Percentiles rank a stretch among this genome's conserved stretches.
These are phyloP conservation scores for Fusarium aywerte DNA, from an alignment of 2,329 filamentous ascomycete species.

Conservation along the genomic window DNA sequence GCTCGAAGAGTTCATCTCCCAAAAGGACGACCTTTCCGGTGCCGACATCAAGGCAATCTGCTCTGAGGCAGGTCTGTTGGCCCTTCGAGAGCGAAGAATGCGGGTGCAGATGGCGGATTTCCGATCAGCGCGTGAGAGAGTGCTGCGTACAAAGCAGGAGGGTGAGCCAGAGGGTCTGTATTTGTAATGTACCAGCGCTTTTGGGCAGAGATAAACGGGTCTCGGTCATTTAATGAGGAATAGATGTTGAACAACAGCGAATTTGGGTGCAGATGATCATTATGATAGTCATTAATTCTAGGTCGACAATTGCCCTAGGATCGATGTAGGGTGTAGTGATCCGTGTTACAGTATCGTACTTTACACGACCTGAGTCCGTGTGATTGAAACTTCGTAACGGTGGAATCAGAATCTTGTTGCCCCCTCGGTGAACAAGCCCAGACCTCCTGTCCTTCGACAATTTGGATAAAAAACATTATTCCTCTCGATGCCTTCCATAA, in stretches of 20 bases:
- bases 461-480: conserved; percentile 1
- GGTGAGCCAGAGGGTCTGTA: conserved; percentile 98
- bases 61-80: conserved; percentile 94
- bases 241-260: conserved; percentile 31
- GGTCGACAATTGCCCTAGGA: not conserved
- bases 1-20: conserved; percentile 96
- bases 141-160: conserved; percentile 98
- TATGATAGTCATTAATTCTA: conserved; percentile 5
- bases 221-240: conserved; percentile 38
- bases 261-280: not conserved
- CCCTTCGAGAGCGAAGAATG: conserved; percentile 94
- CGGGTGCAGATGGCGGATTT: conserved; percentile 99
- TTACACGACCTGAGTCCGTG: not conserved
- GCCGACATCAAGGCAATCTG: conserved; percentile 99
- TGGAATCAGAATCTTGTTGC: not conserved
- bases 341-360: conserved; percentile 2
- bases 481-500: conserved; percentile 2
- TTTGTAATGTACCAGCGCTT: conserved; percentile 71
- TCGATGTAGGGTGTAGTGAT: conserved; percentile 6
- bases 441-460: not conserved
- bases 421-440: not conserved
- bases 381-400: not conserved
- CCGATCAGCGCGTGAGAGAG: conserved; percentile 88
- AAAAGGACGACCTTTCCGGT: conserved; percentile 97
- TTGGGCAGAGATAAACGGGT: conserved; percentile 39